Base-by-base conservation (phyloP, 2,329 filamentous ascomycete species). In the Thelonectria olida region DNA sequence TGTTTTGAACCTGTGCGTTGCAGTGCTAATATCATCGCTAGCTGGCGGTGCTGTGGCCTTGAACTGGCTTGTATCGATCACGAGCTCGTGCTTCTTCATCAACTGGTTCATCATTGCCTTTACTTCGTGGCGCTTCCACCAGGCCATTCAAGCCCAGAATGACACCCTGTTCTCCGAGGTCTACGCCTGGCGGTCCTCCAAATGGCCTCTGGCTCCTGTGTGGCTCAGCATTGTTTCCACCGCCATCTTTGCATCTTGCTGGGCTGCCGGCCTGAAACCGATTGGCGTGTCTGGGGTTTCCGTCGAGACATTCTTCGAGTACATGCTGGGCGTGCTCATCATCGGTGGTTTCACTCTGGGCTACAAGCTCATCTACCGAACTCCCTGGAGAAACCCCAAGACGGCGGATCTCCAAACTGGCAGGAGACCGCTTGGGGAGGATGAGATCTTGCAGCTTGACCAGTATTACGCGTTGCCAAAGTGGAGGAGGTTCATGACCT, bases 401-500 rank as follows among this genome's bases (percentile, higher is more conserved):
- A 68, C 63, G 5, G 63, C 66, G 6, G 66, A 68, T 17, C 64
- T 57, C 15, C 47, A 63, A 6, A 68, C 66, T 9, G 65, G 65
- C 1, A 47, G 63, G 52, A 51, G 63, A 15, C 48, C 54, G 9
- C 25, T 68, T 22, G 61, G 58, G 2, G 54, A 49, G 1, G 66
- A 60, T 5, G 66, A 68, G 34, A 65, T 68, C 4, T 61, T 60
- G 8, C 66, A 68, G 27, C 53, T 68, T 12, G 66, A 68, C 5
- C 53, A 58, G 3, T 65, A 68, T 27, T 65, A 68, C 31, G 39
- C 34, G 8, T 36, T 53, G 47, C 45, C 66, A 1, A 58, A 50
- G 50, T 68, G 65, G 65, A 68, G 66, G 22, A 63, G 65, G 2
- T 69, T 69, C 22, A 31, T 67, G 20, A 65, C 66, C 1, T 68